Percentiles rank a stretch among this genome's conserved stretches.
These are phyloP conservation scores for Russula vinacea DNA, from an alignment of 768 basidiomycete genomes.

Conservation along the genomic window DNA sequence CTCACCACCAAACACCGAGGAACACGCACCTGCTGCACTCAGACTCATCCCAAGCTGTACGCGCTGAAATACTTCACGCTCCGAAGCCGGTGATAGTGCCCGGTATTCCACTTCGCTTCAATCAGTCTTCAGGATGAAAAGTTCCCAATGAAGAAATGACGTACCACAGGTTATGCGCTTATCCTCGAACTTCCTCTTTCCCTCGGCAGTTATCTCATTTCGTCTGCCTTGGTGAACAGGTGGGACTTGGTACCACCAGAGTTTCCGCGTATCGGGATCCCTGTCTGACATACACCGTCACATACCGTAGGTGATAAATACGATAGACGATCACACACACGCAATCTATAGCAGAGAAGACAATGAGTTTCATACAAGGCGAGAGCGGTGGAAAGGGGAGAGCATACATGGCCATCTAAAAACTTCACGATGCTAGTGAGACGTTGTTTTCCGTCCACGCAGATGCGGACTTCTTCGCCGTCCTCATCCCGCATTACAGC, in stretches of 20 bases:
- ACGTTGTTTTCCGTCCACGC: conserved; percentile 55
- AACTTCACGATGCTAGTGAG: conserved; percentile 48
- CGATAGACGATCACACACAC: conserved; percentile 40
- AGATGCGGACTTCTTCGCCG: conserved; percentile 44
- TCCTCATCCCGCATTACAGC: conserved; percentile 41
- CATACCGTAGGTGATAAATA: conserved; percentile 29
- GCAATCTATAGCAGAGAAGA: conserved; percentile 44
- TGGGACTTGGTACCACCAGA: conserved; percentile 59
- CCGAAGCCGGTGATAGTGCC: conserved; percentile 49
- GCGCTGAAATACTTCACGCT: conserved; percentile 79
- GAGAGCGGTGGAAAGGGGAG: not conserved
- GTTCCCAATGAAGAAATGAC: not conserved
- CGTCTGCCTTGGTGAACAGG: conserved; percentile 45
- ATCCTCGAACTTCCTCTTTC: conserved; percentile 49
- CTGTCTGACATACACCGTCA: conserved; percentile 44
- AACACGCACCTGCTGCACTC: conserved; percentile 59
- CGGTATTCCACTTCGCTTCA: conserved; percentile 56
- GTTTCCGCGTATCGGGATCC: conserved; percentile 55
- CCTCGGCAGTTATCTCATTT: conserved; percentile 51
- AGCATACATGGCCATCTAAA: conserved; percentile 42
- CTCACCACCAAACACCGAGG: not conserved
- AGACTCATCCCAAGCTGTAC: conserved; percentile 78
- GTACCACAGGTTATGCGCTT: conserved; percentile 68
- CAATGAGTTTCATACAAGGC: not conserved
- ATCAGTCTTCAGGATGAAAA: not conserved